Evolutionary conservation across 2,329 filamentous ascomycete genomes (phyloP), one percentile per base, ranked within the genome.

Genomic region (Sclerotinia spermophila): DNA sequence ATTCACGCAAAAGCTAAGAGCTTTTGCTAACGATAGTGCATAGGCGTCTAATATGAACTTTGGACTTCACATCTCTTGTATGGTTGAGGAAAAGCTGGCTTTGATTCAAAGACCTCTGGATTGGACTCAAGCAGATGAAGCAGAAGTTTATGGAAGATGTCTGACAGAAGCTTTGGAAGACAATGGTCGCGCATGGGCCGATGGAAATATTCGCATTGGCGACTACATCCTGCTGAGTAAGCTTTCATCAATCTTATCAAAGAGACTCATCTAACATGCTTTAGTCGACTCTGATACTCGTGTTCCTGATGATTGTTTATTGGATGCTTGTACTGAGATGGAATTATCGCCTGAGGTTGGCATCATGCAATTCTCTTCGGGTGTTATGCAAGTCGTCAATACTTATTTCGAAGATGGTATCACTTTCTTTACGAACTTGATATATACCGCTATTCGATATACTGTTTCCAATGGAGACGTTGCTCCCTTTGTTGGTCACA

Each of bases 171-270:
- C 90, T 27, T 84, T 94, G 51, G 85, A 89, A 61, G 87, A 89
- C 64, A 85, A 92, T 70, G 88, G 89, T 27, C 87, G 90, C 40
- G 91, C 91, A 40, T 92, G 90, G 91, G 92, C 92, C 27, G 92
- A 93, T 78, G 93, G 93, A 73, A 94, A 96, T 80, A 90, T 97
- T 75, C 92, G 93, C 67, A 84, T 96, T 33, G 93, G 93, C 70
- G 93, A 96, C 81, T 94, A 94, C 80, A 92, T 94, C 72, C 83
- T 92, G 44, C 82, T 94, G 72, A 91, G 80, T 81, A 78, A 74
- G 79, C 75, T 27, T 33, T 30, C 11, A 30, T n/a, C 15, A 19
- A 40, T 21, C 5, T 15, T 33, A 5, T 42, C 21, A 3, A 30
- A 56, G 13, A 24, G 21, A 40, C 42, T 45, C 64, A 45, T 56